A percentile compares a stretch with the other conserved stretches of the same genome.
Evolutionary conservation across 371 early-diverging fungal genomes (phyloP).

Genomic region (Phascolomyces articulosus): DNA sequence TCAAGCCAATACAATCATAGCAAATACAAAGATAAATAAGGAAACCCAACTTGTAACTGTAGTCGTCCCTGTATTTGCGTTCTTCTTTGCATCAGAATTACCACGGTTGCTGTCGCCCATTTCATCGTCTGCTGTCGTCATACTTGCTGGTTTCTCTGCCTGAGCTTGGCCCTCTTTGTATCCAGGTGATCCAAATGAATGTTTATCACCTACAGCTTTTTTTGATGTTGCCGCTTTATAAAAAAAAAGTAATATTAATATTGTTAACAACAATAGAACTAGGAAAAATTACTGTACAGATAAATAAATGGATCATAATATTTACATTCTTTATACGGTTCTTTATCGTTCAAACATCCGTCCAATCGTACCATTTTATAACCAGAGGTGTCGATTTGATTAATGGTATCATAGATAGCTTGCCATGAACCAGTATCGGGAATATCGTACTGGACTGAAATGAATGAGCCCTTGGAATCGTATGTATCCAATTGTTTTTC

Average conservation of each 20-base stretch:
- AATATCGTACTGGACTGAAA: slow-evolving; percentile 60
- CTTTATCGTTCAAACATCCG: slow-evolving; percentile 56
- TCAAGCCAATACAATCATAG: background rate
- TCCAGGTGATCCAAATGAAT: slow-evolving; percentile 46
- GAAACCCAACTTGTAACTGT: background rate
- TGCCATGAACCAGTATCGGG: slow-evolving; percentile 56
- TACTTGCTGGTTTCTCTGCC: slow-evolving; percentile 24
- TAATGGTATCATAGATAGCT: slow-evolving; percentile 49
- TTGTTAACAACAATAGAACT: slow-evolving; percentile 8
- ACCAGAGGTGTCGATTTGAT: slow-evolving; percentile 48
- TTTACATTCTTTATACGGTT: slow-evolving; percentile 54
- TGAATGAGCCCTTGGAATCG: slow-evolving; percentile 57
- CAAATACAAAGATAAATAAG: background rate
- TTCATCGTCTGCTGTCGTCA: background rate
- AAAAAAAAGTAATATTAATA: background rate
- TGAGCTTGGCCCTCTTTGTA: slow-evolving; percentile 54
- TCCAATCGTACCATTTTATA: slow-evolving; percentile 65
- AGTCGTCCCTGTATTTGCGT: background rate
- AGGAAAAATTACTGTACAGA: no score
- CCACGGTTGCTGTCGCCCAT: background rate
- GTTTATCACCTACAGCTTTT: slow-evolving; percentile 45
- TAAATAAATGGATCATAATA: no score
- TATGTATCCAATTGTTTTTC: slow-evolving; percentile 55
- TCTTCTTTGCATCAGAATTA: background rate
- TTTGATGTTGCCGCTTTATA: slow-evolving; percentile 27